Evolutionary conservation across 495 filamentous ascomycete species (phyloP).

Genomic region (Neurospora tetrasperma): DNA sequence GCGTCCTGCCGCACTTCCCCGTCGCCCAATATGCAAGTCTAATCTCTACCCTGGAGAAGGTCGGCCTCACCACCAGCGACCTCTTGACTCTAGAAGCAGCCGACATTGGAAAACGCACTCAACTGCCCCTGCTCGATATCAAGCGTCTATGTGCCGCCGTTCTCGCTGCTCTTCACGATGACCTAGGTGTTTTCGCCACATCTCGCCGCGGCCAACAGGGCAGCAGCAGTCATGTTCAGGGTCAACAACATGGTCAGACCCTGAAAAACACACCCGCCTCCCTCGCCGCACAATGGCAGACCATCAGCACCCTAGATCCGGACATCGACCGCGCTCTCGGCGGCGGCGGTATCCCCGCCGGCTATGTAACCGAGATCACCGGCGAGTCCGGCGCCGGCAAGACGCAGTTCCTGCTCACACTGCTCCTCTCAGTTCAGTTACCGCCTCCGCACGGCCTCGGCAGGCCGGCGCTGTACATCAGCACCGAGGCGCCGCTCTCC

Average conservation of each 20-base stretch:
- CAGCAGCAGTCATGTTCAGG: background rate
- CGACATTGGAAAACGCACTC: constrained; percentile 78
- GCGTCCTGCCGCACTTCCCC: constrained; percentile 69
- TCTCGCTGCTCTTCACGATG: constrained; percentile 52
- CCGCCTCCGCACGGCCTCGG: constrained; percentile 59
- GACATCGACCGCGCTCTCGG: constrained; percentile 62
- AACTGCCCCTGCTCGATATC: constrained; percentile 69
- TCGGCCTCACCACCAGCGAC: constrained; percentile 66
- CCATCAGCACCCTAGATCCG: constrained; percentile 73
- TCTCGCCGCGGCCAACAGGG: background rate
- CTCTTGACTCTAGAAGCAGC: constrained; percentile 74
- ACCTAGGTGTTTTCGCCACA: constrained; percentile 40
- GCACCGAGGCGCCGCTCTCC: constrained; percentile 79
- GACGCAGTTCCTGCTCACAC: constrained; percentile 81
- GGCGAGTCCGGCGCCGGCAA: constrained; percentile 95
- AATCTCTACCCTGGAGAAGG: constrained; percentile 67
- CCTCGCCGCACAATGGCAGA: constrained; percentile 39
- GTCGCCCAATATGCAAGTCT: constrained; percentile 61
- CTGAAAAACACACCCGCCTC: constrained; percentile 29
- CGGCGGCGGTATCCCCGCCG: constrained; percentile 68
- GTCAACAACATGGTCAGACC: background rate
- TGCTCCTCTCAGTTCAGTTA: constrained; percentile 75
- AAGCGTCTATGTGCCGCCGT: constrained; percentile 57
- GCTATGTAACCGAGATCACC: constrained; percentile 80
- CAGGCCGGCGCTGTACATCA: constrained; percentile 74